Conservation (phyloP, 768 basidiomycete genomes). For the Mycena maculata region DNA sequence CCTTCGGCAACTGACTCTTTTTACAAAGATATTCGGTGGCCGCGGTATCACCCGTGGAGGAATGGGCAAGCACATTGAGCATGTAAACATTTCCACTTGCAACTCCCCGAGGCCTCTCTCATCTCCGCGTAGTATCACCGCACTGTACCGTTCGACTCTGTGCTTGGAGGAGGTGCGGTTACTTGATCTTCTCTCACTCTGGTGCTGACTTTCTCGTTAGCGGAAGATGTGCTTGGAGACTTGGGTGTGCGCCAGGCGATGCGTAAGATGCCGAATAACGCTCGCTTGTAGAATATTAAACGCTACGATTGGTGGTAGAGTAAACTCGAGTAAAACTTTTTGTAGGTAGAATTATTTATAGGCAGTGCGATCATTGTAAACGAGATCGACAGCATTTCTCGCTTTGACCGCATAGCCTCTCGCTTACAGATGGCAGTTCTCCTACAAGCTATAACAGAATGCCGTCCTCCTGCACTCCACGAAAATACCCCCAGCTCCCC, state of each 20-base stretch:
- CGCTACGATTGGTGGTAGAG: no score
- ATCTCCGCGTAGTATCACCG: constrained; percentile 47
- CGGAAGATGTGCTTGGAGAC: constrained; percentile 80
- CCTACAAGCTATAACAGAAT: no score
- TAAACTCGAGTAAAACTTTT: no score
- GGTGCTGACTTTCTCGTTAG: constrained; percentile 39
- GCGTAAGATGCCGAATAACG: constrained; percentile 63
- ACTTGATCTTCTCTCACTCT: not conserved
- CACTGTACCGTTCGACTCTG: constrained; percentile 48
- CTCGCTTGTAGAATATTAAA: constrained; percentile 52
- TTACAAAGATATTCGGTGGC: constrained; percentile 79
- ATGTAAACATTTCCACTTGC: constrained; percentile 33
- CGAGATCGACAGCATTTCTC: no score
- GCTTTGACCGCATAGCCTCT: no score
- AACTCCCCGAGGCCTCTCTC: no score
- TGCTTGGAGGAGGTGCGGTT: constrained; percentile 40
- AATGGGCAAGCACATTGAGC: constrained; percentile 71
- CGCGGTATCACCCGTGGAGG: constrained; percentile 86
- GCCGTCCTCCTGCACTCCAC: no score
- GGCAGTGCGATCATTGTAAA: no score
- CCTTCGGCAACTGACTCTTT: not conserved
- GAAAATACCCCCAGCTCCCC: no score
- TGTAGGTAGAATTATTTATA: no score
- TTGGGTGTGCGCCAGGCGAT: constrained; percentile 70
- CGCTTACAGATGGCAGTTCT: no score